Conservation (phyloP, 192 early-diverging fungal species). For the Dimargaris verticillata region DNA sequence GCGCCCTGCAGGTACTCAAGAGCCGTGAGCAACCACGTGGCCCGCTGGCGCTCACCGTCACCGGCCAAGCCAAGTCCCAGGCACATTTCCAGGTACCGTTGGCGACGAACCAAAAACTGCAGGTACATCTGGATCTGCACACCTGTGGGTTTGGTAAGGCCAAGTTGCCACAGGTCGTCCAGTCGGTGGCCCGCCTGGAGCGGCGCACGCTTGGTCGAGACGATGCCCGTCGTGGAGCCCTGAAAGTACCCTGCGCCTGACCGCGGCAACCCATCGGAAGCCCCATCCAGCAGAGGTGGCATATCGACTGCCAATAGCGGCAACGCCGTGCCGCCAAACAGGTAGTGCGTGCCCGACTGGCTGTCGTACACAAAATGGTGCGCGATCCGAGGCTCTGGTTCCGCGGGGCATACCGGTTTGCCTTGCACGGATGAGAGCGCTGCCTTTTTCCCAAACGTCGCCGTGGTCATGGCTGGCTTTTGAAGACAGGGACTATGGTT, state of each 20-base stretch:
- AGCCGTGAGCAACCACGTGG: constrained; percentile 21
- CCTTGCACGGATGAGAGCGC: neutral
- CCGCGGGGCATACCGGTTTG: constrained; percentile 12
- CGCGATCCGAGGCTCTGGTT: constrained; percentile 77
- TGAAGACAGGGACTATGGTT: neutral
- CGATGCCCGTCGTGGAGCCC: neutral
- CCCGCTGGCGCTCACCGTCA: neutral
- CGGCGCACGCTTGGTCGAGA: neutral
- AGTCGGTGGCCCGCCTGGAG: constrained; percentile 20
- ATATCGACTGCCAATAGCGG: neutral
- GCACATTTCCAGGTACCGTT: constrained; percentile 71
- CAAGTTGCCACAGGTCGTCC: constrained; percentile 26
- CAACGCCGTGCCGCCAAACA: constrained; percentile 63
- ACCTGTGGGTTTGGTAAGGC: constrained; percentile 29
- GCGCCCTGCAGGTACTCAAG: constrained; percentile 63
- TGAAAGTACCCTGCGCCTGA: neutral
- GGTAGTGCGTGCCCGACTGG: constrained; percentile 47
- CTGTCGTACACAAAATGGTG: constrained; percentile 83
- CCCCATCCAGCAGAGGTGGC: neutral
- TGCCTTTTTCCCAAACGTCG: neutral
- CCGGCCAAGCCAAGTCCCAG: neutral
- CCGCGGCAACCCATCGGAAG: neutral
- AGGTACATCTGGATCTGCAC: constrained; percentile 53
- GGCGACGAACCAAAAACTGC: constrained; percentile 61
- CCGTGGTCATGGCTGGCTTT: neutral